Conservation (phyloP, 1,284 basidiomycete genomes). For the Vanrija sp. region DNA sequence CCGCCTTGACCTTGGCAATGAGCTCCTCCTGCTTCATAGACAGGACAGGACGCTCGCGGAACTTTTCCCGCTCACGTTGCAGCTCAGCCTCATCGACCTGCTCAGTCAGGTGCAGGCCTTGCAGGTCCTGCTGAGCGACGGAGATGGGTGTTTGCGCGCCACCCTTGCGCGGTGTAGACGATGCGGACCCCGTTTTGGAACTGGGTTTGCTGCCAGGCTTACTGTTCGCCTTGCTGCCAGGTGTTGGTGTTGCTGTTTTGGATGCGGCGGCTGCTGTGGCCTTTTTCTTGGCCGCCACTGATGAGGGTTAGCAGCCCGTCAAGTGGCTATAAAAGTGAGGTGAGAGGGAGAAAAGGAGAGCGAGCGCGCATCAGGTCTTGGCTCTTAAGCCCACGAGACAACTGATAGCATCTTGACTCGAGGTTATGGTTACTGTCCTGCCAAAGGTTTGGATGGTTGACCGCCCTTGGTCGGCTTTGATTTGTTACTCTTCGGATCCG, state of each 20-base stretch:
- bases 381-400: slow-evolving; percentile 6
- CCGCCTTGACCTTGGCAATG: slow-evolving; percentile 71
- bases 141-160: slow-evolving; percentile 36
- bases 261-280: slow-evolving; percentile 12
- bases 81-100: slow-evolving; percentile 50
- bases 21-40: slow-evolving; percentile 76
- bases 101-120: slow-evolving; percentile 64
- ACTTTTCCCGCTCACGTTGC: slow-evolving; percentile 54
- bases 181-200: slow-evolving; percentile 1
- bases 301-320: no score
- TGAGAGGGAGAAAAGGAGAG: not conserved
- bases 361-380: not conserved
- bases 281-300: slow-evolving; percentile 34
- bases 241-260: slow-evolving; percentile 15
- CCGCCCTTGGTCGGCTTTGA: no score
- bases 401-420: slow-evolving; percentile 21
- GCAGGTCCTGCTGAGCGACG: slow-evolving; percentile 56
- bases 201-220: slow-evolving; percentile 21
- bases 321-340: not conserved
- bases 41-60: slow-evolving; percentile 56
- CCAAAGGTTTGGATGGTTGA: no score
- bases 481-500: no score
- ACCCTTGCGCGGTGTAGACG: slow-evolving; percentile 51
- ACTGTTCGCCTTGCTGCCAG: slow-evolving; percentile 22
- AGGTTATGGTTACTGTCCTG: slow-evolving; percentile 12